These are phyloP conservation scores for Articulospora tetracladia DNA, from an alignment of 495 filamentous ascomycete species.

Conservation along the genomic window DNA sequence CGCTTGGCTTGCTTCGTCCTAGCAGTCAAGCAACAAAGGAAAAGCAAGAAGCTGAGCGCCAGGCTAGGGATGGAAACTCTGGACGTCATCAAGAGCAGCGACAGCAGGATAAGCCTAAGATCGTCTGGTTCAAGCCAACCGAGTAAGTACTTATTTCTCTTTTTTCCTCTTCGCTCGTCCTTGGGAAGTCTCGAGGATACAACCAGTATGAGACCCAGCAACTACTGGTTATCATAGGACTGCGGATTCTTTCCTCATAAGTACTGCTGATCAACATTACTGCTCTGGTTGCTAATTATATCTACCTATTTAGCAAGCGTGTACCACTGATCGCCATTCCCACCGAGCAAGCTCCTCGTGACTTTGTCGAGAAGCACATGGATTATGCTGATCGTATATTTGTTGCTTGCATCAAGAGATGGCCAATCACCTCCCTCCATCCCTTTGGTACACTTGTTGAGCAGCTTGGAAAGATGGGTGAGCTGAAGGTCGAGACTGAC, in stretches of 20 bases:
- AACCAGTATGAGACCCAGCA: background rate
- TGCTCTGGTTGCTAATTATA: constrained; percentile 2
- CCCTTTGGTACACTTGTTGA: constrained; percentile 97
- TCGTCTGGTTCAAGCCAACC: constrained; percentile 99
- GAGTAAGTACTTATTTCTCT: constrained; percentile 37
- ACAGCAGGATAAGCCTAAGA: constrained; percentile 96
- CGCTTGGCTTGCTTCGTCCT: constrained; percentile 85
- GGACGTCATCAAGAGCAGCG: constrained; percentile 72
- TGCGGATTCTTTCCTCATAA: no score
- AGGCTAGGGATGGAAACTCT: constrained; percentile 77
- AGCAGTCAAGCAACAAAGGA: constrained; percentile 99
- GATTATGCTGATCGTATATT: constrained; percentile 97
- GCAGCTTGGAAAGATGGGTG: constrained; percentile 95
- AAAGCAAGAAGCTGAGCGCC: constrained; percentile 96
- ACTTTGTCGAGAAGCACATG: constrained; percentile 98
- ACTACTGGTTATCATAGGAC: no score
- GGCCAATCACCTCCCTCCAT: constrained; percentile 99
- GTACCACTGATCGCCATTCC: constrained; percentile 97
- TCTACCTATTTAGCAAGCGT: constrained; percentile 57
- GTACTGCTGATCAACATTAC: no score
- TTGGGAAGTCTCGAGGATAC: background rate
- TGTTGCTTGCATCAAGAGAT: constrained; percentile 97
- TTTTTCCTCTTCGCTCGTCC: constrained; percentile 2
- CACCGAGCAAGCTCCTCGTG: constrained; percentile 93
- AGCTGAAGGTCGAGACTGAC: constrained; percentile 95